Conservation (phyloP, 352 stramenopile genomes). For the Phytopythium oedochilum region DNA sequence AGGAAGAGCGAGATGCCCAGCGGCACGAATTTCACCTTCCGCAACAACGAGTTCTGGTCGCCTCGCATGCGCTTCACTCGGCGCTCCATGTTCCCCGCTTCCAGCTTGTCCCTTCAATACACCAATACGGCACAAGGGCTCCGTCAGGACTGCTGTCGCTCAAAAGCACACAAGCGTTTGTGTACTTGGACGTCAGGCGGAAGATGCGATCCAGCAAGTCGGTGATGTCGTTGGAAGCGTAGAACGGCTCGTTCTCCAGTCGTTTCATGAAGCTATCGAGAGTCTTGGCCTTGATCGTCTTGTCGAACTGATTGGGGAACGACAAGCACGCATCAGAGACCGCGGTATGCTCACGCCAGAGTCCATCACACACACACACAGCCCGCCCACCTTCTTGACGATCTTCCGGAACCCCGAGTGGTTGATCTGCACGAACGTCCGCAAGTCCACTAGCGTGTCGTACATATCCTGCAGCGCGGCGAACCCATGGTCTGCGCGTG, state of each 20-base stretch:
- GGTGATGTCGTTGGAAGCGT: constrained; percentile 74
- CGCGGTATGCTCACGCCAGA: not conserved
- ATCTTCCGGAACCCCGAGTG: constrained; percentile 92
- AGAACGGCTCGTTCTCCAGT: constrained; percentile 74
- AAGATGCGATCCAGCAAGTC: constrained; percentile 76
- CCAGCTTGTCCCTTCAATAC: constrained; percentile 66
- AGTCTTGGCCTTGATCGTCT: constrained; percentile 70
- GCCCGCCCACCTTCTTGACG: constrained; percentile 88
- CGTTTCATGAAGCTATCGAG: constrained; percentile 80
- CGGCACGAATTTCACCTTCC: constrained; percentile 82
- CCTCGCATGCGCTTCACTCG: constrained; percentile 78
- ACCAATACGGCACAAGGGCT: too few species aligned
- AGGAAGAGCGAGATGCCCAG: constrained; percentile 65
- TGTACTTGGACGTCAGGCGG: constrained; percentile 72
- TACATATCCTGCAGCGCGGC: constrained; percentile 86
- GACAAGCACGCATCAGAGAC: not conserved
- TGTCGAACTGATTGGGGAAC: constrained; percentile 74
- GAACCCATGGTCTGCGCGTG: constrained; percentile 60
- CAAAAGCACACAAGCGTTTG: not conserved
- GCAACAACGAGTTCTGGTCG: constrained; percentile 77
- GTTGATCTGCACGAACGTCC: constrained; percentile 91
- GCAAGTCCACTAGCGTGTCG: constrained; percentile 84
- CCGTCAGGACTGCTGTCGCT: not conserved
- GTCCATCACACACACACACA: not conserved
- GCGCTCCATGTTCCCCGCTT: constrained; percentile 85